phyloP scores from a whole-genome alignment of 495 filamentous ascomycete species.

The Daldinia vernicosa region DNA sequence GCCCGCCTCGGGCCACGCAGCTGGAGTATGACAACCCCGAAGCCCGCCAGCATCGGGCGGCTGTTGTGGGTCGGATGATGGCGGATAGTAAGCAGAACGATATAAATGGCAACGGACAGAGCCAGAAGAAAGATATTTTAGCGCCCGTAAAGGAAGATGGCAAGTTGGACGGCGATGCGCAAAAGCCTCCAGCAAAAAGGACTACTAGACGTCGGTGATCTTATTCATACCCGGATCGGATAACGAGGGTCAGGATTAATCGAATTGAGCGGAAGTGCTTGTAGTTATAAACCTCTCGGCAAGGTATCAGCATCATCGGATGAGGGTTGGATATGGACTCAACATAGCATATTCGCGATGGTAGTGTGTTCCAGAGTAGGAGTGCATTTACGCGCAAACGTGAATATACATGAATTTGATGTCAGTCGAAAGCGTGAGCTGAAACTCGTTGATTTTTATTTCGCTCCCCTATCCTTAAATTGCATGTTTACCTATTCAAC shows the following conservation, averaged over 20 bases:
- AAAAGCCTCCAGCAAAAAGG: constrained; percentile 18
- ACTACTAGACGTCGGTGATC: constrained; percentile 28
- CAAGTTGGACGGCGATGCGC: background rate
- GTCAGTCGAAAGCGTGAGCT: background rate
- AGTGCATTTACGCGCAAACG: background rate
- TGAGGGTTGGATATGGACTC: background rate
- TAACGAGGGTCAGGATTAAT: background rate
- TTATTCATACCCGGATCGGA: constrained; percentile 11
- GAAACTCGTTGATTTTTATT: background rate
- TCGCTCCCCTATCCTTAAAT: background rate
- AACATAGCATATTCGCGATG: background rate
- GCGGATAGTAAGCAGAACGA: constrained; percentile 26
- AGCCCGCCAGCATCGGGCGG: constrained; percentile 46
- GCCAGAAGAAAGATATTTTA: constrained; percentile 3
- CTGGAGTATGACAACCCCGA: constrained; percentile 59
- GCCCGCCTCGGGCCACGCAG: constrained; percentile 53
- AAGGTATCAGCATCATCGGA: too few species aligned
- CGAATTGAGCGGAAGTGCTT: background rate
- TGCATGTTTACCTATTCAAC: background rate
- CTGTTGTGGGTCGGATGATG: constrained; percentile 49
- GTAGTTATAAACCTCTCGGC: background rate
- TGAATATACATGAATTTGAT: too few species aligned
- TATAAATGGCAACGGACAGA: background rate
- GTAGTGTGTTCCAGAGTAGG: background rate
- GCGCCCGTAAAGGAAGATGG: constrained; percentile 3